These are phyloP conservation scores for Euryodendron excelsum DNA, from an alignment of 148 eudicot species.

Conservation along the genomic window DNA sequence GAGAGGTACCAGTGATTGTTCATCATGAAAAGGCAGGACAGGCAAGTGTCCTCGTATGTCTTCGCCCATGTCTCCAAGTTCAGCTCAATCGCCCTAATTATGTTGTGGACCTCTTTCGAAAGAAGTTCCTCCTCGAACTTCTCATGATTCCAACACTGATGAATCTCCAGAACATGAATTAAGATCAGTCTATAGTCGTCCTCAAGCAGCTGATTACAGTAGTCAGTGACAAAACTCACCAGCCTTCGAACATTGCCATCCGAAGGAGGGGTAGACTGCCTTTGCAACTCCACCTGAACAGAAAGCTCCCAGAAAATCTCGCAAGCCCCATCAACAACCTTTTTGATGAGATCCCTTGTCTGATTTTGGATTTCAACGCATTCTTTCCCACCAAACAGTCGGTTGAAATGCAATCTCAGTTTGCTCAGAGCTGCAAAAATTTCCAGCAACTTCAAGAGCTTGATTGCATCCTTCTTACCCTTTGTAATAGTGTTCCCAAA, in stretches of 20 bases:
- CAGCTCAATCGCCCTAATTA: constrained; percentile 53
- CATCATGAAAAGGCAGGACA: constrained; percentile 75
- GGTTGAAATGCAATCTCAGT: constrained; percentile 63
- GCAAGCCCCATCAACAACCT: constrained; percentile 53
- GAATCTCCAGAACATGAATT: constrained; percentile 56
- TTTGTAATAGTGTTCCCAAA: constrained; percentile 57
- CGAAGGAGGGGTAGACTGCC: constrained; percentile 36
- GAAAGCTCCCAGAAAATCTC: constrained; percentile 74
- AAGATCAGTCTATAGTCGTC: constrained; percentile 49
- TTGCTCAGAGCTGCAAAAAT: constrained; percentile 56
- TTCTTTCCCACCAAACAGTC: constrained; percentile 54
- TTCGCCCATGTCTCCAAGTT: constrained; percentile 73
- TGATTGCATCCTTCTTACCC: constrained; percentile 86
- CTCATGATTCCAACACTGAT: constrained; percentile 48
- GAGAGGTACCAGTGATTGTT: constrained; percentile 62
- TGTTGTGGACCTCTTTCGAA: constrained; percentile 43
- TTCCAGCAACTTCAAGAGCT: constrained; percentile 71
- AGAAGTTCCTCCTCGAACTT: constrained; percentile 32
- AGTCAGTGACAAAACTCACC: constrained; percentile 62
- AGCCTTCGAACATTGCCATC: constrained; percentile 74
- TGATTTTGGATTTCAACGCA: constrained; percentile 53
- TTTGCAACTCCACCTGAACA: constrained; percentile 64
- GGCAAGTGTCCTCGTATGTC: constrained; percentile 40
- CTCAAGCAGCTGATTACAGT: constrained; percentile 58
- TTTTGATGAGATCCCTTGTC: constrained; percentile 69